Base-by-base conservation (phyloP, 208 protist species). In the Trypanosoma scelopori region DNA sequence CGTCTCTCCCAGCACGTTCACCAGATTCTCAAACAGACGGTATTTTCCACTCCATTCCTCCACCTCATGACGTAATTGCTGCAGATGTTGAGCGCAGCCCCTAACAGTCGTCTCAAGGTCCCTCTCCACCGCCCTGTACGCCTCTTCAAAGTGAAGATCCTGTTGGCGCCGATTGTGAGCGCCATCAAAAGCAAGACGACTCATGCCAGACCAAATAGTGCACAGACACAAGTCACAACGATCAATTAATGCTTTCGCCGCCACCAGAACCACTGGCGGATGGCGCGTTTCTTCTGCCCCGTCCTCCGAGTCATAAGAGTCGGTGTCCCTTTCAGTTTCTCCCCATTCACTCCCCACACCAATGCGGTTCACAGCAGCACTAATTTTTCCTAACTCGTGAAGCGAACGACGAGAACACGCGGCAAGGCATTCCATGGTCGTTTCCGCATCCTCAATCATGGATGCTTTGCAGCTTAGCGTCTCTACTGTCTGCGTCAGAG, bases 181-280 rank as follows among this genome's bases (percentile, higher is more conserved):
- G 1, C 51, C 25, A 55, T 69, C 63, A 55, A 51, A 60, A 35
- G 52, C 51, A 37, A 53, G 13, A 30, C 63, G 63, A 55, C 63
- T 55, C 27, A 69, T 35, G 32, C 52, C 63, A 61, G 63, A 69
- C 63, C 63, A 69, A 61, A 60, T 60, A 27, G 63, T 69, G 35
- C 63, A 69, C 35, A 69, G 63, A 53, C 52, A 69, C 18, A 30
- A 51, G 20, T 69, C 63, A 52, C 53, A 69, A 9, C 53, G 25
- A 39, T 69, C 63, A 55, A 69, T n/a, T 22, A 55, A 20, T 18
- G 55, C 52, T 41, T 55, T 69, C 28, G 63, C 39, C 9, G 53
- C 27, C 30, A 39, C 13, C 23, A 69, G 50, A 55, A 60, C 12
- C 22, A 60, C 11, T 60, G n/a, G 53, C 25, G 63, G 27, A 11